Percentiles rank a stretch among this genome's conserved stretches.
phyloP scores from a whole-genome alignment of 2,329 filamentous ascomycete species.

The Paraphoma chrysanthemicola region DNA sequence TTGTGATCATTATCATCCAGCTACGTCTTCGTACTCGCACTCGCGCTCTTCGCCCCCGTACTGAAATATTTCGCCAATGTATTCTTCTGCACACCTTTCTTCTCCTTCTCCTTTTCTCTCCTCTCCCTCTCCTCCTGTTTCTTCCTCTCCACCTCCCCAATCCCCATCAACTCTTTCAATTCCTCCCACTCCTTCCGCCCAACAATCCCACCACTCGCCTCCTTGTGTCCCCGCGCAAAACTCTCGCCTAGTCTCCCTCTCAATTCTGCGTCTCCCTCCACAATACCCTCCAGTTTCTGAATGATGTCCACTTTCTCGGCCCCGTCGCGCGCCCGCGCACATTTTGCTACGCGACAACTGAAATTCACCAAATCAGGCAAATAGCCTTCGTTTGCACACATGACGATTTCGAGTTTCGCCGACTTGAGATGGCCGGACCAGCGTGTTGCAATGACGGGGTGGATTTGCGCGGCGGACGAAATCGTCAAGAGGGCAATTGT shows the following conservation, averaged over 20 bases:
- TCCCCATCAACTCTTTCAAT: slow-evolving; percentile 64
- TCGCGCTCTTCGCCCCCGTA: slow-evolving; percentile 9
- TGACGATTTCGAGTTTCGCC: slow-evolving; percentile 66
- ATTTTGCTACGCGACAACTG: slow-evolving; percentile 67
- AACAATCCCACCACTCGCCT: slow-evolving; percentile 72
- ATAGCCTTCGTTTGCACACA: slow-evolving; percentile 73
- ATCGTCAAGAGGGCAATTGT: slow-evolving; percentile 70
- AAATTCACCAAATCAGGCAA: slow-evolving; percentile 70
- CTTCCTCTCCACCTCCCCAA: slow-evolving; percentile 62
- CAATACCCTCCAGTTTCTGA: slow-evolving; percentile 61
- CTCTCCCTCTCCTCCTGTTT: slow-evolving; percentile 41
- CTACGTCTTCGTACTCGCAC: background rate
- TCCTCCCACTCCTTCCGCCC: slow-evolving; percentile 69
- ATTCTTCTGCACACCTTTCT: slow-evolving; percentile 37
- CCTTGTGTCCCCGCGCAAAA: slow-evolving; percentile 72
- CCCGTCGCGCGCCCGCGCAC: slow-evolving; percentile 58
- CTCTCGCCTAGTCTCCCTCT: slow-evolving; percentile 64
- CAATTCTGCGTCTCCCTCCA: slow-evolving; percentile 45
- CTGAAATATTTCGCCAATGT: slow-evolving; percentile 43
- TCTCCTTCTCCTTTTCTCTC: slow-evolving; percentile 45
- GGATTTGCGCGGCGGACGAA: slow-evolving; percentile 66
- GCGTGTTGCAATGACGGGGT: slow-evolving; percentile 71
- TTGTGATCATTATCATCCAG: too few species aligned
- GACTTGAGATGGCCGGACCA: slow-evolving; percentile 69
- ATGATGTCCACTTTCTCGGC: slow-evolving; percentile 68